Evolutionary conservation across 2,329 filamentous ascomycete genomes (phyloP).

Genomic region (Aureobasidium sp.): DNA sequence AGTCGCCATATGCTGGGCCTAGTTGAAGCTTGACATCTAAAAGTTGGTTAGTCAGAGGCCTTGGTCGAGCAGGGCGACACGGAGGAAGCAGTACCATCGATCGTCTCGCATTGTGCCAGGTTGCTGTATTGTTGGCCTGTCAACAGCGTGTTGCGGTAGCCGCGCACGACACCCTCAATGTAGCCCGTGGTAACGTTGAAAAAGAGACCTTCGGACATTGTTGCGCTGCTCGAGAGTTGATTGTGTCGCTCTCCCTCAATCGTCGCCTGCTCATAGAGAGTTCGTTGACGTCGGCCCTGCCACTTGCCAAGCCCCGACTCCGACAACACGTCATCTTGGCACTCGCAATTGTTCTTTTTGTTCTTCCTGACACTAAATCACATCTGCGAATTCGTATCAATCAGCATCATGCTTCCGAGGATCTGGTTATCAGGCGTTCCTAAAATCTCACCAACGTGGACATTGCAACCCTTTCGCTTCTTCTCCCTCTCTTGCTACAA

Average conservation of each 20-base stretch:
- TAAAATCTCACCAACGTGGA: not conserved
- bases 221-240: slow-evolving; percentile 16
- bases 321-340: slow-evolving; percentile 6
- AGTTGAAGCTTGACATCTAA: slow-evolving; percentile 96
- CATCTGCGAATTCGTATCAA: not conserved
- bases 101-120: slow-evolving; percentile 93
- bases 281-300: not conserved
- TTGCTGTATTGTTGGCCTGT: slow-evolving; percentile 89
- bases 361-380: not conserved
- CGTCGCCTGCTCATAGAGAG: not conserved
- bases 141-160: slow-evolving; percentile 89
- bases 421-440: not conserved
- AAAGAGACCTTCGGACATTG: slow-evolving; percentile 35
- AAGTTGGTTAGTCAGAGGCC: slow-evolving; percentile 12
- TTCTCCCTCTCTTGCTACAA: not conserved
- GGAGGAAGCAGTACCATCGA: slow-evolving; percentile 55
- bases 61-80: not conserved
- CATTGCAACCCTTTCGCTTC: not conserved
- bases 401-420: not conserved
- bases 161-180: slow-evolving; percentile 93
- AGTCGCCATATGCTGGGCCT: slow-evolving; percentile 92
- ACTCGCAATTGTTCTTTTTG: not conserved
- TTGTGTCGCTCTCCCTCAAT: not conserved
- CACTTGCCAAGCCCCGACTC: not conserved
- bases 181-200: slow-evolving; percentile 57